A percentile compares a stretch with the other conserved stretches of the same genome.
Conservation (phyloP, 2,329 filamentous ascomycete genomes). For the Alternaria hordeiaustralica region DNA sequence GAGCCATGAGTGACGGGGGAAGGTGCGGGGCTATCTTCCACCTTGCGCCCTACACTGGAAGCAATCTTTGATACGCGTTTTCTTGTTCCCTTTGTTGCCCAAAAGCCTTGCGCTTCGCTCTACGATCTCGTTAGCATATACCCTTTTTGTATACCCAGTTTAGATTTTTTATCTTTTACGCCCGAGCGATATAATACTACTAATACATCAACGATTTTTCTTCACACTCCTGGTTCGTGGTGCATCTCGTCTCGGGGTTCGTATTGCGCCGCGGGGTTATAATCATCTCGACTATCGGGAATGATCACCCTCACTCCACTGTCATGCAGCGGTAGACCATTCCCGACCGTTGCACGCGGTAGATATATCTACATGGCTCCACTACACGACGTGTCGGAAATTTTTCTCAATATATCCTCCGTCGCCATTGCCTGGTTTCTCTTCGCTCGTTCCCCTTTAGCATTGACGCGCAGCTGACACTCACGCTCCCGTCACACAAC, state of each 20-base stretch:
- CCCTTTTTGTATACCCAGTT: constrained; percentile 9
- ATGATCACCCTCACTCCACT: constrained; percentile 15
- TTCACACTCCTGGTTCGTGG: neutral
- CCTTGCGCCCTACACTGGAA: neutral
- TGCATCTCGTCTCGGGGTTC: neutral
- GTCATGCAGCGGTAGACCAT: constrained; percentile 13
- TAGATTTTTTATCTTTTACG: neutral
- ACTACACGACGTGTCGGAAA: neutral
- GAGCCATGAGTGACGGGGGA: constrained; percentile 1
- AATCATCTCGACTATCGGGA: constrained; percentile 8
- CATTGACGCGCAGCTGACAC: neutral
- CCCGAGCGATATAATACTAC: neutral
- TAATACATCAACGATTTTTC: constrained; percentile 4
- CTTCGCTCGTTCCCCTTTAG: neutral
- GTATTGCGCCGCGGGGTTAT: constrained; percentile 5
- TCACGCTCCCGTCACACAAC: neutral
- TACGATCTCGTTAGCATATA: constrained; percentile 2
- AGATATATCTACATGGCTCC: constrained; percentile 4
- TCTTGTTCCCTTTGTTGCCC: constrained; percentile 10
- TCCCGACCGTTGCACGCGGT: constrained; percentile 7
- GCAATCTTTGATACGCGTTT: constrained; percentile 13
- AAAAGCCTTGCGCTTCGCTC: constrained; percentile 3
- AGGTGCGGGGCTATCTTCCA: constrained; percentile 15
- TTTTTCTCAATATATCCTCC: neutral
- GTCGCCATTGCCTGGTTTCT: neutral